Percentiles rank a stretch among this genome's conserved stretches.
These are phyloP conservation scores for Yamadazyma dendronema DNA, from an alignment of 1,139 yeast genomes.

Conservation along the genomic window DNA sequence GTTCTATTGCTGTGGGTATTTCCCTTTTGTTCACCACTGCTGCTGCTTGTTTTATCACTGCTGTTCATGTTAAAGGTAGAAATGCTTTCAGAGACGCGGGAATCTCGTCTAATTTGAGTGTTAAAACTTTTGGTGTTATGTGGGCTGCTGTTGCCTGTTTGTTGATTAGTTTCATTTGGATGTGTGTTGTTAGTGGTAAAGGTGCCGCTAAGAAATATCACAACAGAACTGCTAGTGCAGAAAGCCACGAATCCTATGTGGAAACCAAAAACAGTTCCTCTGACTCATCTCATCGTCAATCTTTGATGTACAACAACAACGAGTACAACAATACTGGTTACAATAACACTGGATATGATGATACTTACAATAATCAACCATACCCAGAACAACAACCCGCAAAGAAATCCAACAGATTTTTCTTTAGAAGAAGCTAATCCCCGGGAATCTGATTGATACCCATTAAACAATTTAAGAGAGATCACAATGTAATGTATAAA, in stretches of 20 bases:
- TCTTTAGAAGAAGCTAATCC: slow-evolving; percentile 7
- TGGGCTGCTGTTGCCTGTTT: slow-evolving; percentile 61
- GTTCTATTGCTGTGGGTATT: slow-evolving; percentile 21
- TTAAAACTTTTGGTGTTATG: slow-evolving; percentile 56
- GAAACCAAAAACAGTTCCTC: slow-evolving; percentile 13
- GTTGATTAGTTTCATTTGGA: slow-evolving; percentile 23
- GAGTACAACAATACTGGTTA: slow-evolving; percentile 10
- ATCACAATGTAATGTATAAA: background rate
- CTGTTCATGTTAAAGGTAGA: slow-evolving; percentile 62
- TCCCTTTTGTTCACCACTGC: slow-evolving; percentile 54
- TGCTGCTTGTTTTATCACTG: slow-evolving; percentile 65
- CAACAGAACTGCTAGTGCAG: slow-evolving; percentile 6
- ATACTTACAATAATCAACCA: slow-evolving; percentile 1
- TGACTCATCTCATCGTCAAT: slow-evolving; percentile 1
- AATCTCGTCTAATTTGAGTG: slow-evolving; percentile 50
- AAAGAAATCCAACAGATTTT: slow-evolving; percentile 6
- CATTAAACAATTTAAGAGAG: background rate
- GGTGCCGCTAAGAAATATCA: slow-evolving; percentile 13
- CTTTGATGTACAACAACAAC: slow-evolving; percentile 9
- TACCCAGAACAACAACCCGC: slow-evolving; percentile 4
- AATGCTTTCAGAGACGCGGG: slow-evolving; percentile 52
- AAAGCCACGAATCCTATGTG: slow-evolving; percentile 13
- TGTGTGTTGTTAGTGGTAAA: slow-evolving; percentile 14
- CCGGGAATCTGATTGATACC: background rate
- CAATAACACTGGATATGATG: slow-evolving; percentile 4